A percentile compares a stretch with the other conserved stretches of the same genome.
These are phyloP conservation scores for Friedmanniomyces endolithicus DNA, from an alignment of 495 filamentous ascomycete genomes.

Conservation along the genomic window DNA sequence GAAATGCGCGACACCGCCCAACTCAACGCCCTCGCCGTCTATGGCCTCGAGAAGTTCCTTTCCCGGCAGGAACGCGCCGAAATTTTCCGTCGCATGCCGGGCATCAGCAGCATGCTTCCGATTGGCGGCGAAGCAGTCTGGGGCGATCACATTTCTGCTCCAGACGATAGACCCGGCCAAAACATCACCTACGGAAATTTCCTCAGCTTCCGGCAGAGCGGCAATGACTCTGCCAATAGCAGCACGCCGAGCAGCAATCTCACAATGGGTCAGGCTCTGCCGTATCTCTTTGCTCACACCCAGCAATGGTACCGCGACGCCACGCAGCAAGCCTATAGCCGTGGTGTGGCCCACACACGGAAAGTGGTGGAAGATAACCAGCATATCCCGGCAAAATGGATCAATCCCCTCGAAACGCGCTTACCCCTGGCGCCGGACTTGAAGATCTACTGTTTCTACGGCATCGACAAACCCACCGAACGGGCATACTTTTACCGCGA, in stretches of 20 bases:
- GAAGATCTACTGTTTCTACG: slow-evolving; percentile 98
- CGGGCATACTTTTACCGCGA: slow-evolving; percentile 81
- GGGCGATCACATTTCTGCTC: slow-evolving; percentile 82
- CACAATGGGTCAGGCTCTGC: slow-evolving; percentile 62
- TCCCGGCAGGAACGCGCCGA: slow-evolving; percentile 79
- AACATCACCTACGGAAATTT: slow-evolving; percentile 63
- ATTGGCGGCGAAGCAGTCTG: slow-evolving; percentile 88
- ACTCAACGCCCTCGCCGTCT: slow-evolving; percentile 93
- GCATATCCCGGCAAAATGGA: slow-evolving; percentile 68
- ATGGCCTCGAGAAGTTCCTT: slow-evolving; percentile 91
- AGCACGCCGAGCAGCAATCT: slow-evolving; percentile 47
- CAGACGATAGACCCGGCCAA: slow-evolving; percentile 71
- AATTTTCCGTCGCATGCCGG: slow-evolving; percentile 94
- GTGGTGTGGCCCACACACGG: slow-evolving; percentile 71
- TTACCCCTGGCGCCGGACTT: slow-evolving; percentile 78
- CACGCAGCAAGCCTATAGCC: slow-evolving; percentile 63
- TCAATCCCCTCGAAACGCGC: slow-evolving; percentile 86
- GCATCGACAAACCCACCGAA: slow-evolving; percentile 82
- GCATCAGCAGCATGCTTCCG: slow-evolving; percentile 92
- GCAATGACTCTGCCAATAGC: slow-evolving; percentile 40
- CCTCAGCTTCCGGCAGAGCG: slow-evolving; percentile 57
- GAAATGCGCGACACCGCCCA: slow-evolving; percentile 98
- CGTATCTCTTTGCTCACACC: slow-evolving; percentile 61
- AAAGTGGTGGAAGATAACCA: slow-evolving; percentile 82
- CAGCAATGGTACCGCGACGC: slow-evolving; percentile 77